Percentiles rank a stretch among this genome's conserved stretches.
These are phyloP conservation scores for Calonectria henricotiae DNA, from an alignment of 2,329 filamentous ascomycete genomes.

Conservation along the genomic window DNA sequence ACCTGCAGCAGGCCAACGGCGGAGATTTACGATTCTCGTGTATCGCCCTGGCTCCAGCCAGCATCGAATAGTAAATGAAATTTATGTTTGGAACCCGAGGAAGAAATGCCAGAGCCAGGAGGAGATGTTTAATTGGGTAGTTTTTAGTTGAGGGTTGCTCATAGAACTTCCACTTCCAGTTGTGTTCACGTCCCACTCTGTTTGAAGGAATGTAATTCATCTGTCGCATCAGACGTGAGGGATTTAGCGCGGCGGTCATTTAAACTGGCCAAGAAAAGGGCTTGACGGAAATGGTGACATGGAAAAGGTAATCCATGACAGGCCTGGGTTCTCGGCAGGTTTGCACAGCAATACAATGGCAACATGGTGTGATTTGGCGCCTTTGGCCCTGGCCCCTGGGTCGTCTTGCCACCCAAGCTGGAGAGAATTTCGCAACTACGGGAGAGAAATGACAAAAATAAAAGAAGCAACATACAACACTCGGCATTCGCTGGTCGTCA, in stretches of 20 bases:
- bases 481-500: slow-evolving; percentile 25
- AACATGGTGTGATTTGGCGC: background rate
- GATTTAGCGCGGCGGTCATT: no score
- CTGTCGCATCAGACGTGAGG: no score
- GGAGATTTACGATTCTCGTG: slow-evolving; percentile 38
- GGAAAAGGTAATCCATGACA: background rate
- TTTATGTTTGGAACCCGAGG: no score
- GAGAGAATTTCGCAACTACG: background rate
- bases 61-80: background rate
- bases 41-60: slow-evolving; percentile 31
- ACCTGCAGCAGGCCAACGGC: slow-evolving; percentile 15
- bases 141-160: no score
- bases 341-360: background rate
- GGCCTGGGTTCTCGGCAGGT: no score
- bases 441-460: background rate
- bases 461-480: slow-evolving; percentile 12
- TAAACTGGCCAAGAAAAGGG: background rate
- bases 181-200: no score
- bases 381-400: no score
- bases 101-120: no score
- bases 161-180: no score
- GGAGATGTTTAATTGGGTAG: no score
- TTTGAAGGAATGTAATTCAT: no score
- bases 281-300: background rate
- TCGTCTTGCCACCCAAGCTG: background rate